Evolutionary conservation across 768 basidiomycete genomes (phyloP).

Genomic region (Lepiota venenata): DNA sequence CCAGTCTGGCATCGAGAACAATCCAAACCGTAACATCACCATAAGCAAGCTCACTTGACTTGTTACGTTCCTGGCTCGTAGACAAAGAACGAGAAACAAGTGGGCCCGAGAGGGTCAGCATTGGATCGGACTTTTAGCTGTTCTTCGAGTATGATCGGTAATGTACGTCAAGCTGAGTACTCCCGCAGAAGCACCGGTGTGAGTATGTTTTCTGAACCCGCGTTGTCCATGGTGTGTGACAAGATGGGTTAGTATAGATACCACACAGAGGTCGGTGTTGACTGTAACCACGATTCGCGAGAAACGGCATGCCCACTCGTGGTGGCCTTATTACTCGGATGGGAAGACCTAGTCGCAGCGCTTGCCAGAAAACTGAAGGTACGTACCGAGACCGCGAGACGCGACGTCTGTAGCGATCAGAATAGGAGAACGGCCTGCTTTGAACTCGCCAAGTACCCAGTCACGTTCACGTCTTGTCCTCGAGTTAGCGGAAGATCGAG

Average conservation of each 20-base stretch:
- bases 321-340: constrained; percentile 15
- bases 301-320: constrained; percentile 11
- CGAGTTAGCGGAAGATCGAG: background rate
- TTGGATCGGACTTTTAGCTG: constrained; percentile 2
- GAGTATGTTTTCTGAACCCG: constrained; percentile 3
- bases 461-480: constrained; percentile 86
- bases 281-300: constrained; percentile 7
- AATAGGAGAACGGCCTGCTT: constrained; percentile 95
- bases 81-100: constrained; percentile 9
- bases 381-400: constrained; percentile 99
- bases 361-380: constrained; percentile 37
- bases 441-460: constrained; percentile 98
- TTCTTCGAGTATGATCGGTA: constrained; percentile 8
- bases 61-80: constrained; percentile 10
- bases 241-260: background rate
- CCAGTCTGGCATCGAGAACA: constrained; percentile 8
- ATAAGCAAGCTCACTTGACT: constrained; percentile 8
- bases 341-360: constrained; percentile 33
- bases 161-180: background rate
- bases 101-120: constrained; percentile 5
- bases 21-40: constrained; percentile 2
- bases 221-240: constrained; percentile 1
- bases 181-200: background rate
- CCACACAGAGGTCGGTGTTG: constrained; percentile 9
- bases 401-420: constrained; percentile 99